Base-by-base conservation (phyloP, 345 rosid species). In the Dipteronia dyeriana region DNA sequence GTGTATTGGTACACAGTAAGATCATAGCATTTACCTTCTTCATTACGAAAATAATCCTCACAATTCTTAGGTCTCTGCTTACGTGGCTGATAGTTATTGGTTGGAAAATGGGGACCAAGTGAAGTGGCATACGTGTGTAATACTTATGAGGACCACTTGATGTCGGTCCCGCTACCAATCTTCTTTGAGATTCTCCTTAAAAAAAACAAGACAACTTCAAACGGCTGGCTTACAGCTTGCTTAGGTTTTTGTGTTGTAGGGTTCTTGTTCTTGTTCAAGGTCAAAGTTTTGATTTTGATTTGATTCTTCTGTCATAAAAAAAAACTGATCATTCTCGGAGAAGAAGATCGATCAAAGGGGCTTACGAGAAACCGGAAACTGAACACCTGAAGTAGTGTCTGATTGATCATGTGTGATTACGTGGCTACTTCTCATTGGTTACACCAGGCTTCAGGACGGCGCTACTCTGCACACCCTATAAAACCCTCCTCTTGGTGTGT, bases 141-240 rank as follows among this genome's bases (percentile, higher is more conserved):
- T 10, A 39, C 43, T 39, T 39, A 39, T 8, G 47, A 57, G 25
- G 62, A 59, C 63, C 63, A 59, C 63, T 19, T 7, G 1, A 2
- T n/a, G 61, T 56, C 23, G 7, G 61, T 56, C 61, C 23, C 61
- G 23, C 61, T 56, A 4, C 7, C 61, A 56, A 59, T 59, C 26
- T 59, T 59, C 63, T 9, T 22, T 59, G 63, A 59, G 63, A 59
- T 59, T 59, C 63, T 59, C 63, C 63, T 59, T 56, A 56, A 56
- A 56, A 41, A 56, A 17, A 56, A 34, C 61, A 56, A 56, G 61
- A 56, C 61, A 56, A 17, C 16, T 49, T 49, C 54, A 13, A 49
- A 49, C 19, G 13, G 54, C 54, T 49, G 38, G 38, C 54, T 49
- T 49, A 3, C n/a, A 6, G 38, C 54, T 49, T 49, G 0, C n/a